Evolutionary conservation across 345 rosid species (phyloP), one percentile per base, ranked within the genome.

Genomic region (Dimocarpus longan): DNA sequence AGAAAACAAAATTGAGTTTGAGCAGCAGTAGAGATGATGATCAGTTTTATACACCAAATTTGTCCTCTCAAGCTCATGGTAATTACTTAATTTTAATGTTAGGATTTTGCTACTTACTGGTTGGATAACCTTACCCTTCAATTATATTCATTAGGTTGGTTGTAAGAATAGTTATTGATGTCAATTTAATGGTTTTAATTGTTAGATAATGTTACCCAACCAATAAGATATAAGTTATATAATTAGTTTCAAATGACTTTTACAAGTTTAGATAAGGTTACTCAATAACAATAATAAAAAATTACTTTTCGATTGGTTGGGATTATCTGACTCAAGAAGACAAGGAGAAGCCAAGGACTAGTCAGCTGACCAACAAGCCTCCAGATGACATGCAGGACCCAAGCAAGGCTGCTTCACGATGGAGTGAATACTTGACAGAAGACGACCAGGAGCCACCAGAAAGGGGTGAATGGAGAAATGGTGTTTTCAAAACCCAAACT

Each of bases 1-100:
- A 93, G 79, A 95, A 74, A 64, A 84, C 91, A n/a, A 91, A 85
- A 82, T 77, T 88, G 71, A 89, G 42, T 39, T 77, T 89, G 70
- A 89, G 42, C 43, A 82, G 70, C 39, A 37, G 75, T 56, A 75
- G 71, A 18, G 71, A 21, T 68, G 82, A 56, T 50, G 48, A 10
- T 21, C 60, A 76, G 12, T 71, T 78, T 26, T 76, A 79, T 78
- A 82, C 77, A 50, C 88, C 92, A 22, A 70, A 50, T 50, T 86
- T 83, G 75, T 69, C 88, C 6, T 50, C 56, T 13, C 56, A 24
- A 70, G 40, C 16, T 64, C 40, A 64, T 4, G 67, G 67, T 64
- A 26, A 26, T 26, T 64, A 32, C 37, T 32, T 32, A 32, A 32
- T 32, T 32, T 32, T 32, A 32, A 2, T 32, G 37, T 2, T 2